A percentile compares a stretch with the other conserved stretches of the same genome.
phyloP scores from a whole-genome alignment of 108 stramenopile species.

The Fistulifera solaris region DNA sequence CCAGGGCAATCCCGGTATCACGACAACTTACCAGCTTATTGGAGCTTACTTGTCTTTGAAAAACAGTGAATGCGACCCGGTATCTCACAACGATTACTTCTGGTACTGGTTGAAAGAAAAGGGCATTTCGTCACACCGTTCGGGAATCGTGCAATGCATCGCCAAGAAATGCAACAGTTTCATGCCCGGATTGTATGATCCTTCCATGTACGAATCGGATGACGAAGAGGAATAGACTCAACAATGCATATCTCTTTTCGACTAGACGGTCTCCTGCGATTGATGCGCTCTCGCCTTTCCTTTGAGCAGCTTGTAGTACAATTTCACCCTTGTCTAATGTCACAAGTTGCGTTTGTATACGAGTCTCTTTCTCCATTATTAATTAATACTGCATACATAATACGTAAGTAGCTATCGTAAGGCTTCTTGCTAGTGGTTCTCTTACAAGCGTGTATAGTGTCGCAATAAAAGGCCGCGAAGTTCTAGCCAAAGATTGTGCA shows the following conservation, averaged over 20 bases:
- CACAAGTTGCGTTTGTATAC: too few relatives aligned
- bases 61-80: constrained; percentile 45
- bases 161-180: constrained; percentile 84
- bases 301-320: too few relatives aligned
- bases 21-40: constrained; percentile 79
- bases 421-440: too few relatives aligned
- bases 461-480: too few relatives aligned
- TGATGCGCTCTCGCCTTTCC: too few relatives aligned
- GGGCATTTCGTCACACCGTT: constrained; percentile 82
- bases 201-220: constrained; percentile 42
- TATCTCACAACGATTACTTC: constrained; percentile 92
- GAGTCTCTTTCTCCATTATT: too few relatives aligned
- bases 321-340: too few relatives aligned
- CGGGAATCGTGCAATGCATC: constrained; percentile 87
- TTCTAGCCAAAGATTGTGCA: constrained; percentile 7
- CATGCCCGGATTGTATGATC: constrained; percentile 85
- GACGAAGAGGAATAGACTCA: constrained; percentile 33
- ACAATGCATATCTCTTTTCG: too few relatives aligned
- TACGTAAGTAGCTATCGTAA: too few relatives aligned
- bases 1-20: constrained; percentile 32
- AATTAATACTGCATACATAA: too few relatives aligned
- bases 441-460: too few relatives aligned
- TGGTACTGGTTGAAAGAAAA: constrained; percentile 84
- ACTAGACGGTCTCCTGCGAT: too few relatives aligned
- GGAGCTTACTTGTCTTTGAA: constrained; percentile 91